Evolutionary conservation across 2,329 filamentous ascomycete genomes (phyloP).

Genomic region (Colletotrichum lupini): DNA sequence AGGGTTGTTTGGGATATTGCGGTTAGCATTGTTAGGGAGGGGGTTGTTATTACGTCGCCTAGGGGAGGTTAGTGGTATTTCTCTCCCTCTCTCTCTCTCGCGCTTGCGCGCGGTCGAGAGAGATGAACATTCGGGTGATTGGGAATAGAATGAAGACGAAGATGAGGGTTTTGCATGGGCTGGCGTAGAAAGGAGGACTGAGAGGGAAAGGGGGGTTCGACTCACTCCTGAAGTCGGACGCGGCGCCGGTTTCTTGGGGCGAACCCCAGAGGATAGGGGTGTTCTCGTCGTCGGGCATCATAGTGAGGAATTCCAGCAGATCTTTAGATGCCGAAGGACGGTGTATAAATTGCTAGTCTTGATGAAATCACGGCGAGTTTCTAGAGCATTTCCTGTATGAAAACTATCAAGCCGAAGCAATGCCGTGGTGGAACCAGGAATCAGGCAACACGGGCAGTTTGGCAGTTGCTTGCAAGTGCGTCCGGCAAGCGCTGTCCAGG

Average conservation of each 20-base stretch:
- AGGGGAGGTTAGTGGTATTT: too few relatives aligned
- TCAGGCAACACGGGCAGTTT: neutral
- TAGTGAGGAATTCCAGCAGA: neutral
- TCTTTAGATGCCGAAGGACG: neutral
- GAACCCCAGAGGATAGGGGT: constrained; percentile 31
- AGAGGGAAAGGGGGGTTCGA: neutral
- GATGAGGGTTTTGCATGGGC: too few relatives aligned
- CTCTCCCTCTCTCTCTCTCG: too few relatives aligned
- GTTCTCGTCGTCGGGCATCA: neutral
- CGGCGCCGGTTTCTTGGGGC: constrained; percentile 23
- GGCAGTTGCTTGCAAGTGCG: neutral
- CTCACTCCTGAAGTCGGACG: constrained; percentile 35
- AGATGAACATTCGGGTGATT: neutral
- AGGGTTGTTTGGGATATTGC: constrained; percentile 77
- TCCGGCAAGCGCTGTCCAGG: too few relatives aligned
- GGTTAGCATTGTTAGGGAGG: constrained; percentile 75
- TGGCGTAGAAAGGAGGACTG: neutral
- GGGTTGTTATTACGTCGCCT: constrained; percentile 77
- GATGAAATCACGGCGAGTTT: too few relatives aligned
- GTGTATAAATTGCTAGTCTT: neutral
- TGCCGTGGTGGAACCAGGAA: too few relatives aligned
- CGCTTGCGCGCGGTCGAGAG: too few relatives aligned
- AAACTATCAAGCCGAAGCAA: neutral
- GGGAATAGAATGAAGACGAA: neutral
- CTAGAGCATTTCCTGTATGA: neutral